phyloP scores from a whole-genome alignment of 176 grass and related monocot genomes.

The Rhipidocladum racemiflorum region DNA sequence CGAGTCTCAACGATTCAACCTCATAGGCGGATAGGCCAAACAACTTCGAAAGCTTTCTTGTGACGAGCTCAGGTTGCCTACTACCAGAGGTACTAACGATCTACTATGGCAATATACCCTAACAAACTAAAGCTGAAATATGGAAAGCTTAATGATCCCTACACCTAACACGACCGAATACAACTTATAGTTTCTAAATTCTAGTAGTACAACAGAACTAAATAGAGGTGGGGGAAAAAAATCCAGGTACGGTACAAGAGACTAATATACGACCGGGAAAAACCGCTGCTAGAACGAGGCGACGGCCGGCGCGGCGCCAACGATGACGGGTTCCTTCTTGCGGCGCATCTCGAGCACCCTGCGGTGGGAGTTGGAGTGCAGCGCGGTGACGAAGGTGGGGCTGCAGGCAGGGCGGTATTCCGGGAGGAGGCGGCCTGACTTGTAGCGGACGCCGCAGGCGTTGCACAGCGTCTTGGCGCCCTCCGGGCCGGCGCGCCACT shows the following conservation, averaged over 20 bases:
- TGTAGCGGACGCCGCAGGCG: constrained; percentile 87
- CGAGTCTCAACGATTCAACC: background rate
- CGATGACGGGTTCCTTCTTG: constrained; percentile 55
- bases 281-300: constrained; percentile 48
- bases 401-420: constrained; percentile 95
- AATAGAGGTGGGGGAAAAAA: constrained; percentile 9
- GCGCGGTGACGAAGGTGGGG: constrained; percentile 63
- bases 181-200: constrained; percentile 36
- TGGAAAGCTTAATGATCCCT: constrained; percentile 47
- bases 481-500: constrained; percentile 89
- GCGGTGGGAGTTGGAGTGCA: constrained; percentile 95
- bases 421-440: constrained; percentile 81
- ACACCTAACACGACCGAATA: constrained; percentile 46
- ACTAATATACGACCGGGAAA: constrained; percentile 30
- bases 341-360: constrained; percentile 98
- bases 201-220: constrained; percentile 20
- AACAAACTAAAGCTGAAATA: constrained; percentile 36
- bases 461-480: constrained; percentile 94
- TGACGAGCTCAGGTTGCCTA: constrained; percentile 18
- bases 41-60: constrained; percentile 24
- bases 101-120: constrained; percentile 8
- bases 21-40: background rate
- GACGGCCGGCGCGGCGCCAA: constrained; percentile 38
- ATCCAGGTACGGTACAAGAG: constrained; percentile 42
- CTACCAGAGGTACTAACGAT: background rate